Base-by-base conservation (phyloP, 257 asterid species). In the Gardenia jasminoides region DNA sequence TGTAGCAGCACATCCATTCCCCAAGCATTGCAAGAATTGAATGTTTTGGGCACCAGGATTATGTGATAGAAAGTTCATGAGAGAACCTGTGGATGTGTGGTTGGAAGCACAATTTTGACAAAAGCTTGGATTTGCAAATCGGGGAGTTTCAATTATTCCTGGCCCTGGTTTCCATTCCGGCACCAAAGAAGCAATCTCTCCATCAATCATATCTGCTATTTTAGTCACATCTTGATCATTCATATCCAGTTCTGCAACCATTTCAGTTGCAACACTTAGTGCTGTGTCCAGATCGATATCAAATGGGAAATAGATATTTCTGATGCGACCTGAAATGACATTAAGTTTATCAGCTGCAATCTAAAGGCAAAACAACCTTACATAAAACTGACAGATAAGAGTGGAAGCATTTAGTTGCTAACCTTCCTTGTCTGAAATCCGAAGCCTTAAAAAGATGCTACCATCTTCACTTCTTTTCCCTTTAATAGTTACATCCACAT, bases 351-450 rank as follows among this genome's bases (percentile, higher is more conserved):
- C 74, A 80, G 79, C 56, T 66, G 31, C 15, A 74, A 73, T 30
- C 17, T 41, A 65, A 76, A 44, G 64, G 52, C 2, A 74, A 85
- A 36, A 26, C 39, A 22, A 28, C 24, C 3, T 7, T 46, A 24
- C 28, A 13, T 30, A 11, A 43, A 7, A 58, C 30, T 26, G 7
- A 54, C 26, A 75, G 19, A n/a, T n/a, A 52, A 43, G 39, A 7
- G 48, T 5, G 64, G 52, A 28, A 28, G 31, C 2, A 36, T 31
- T 73, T 4, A 15, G 72, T 4, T 67, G 66, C 85, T 62, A 31
- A 88, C 91, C 91, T 84, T 88, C 91, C 58, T 85, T 82, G 80
- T 88, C 91, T 16, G 91, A 81, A 88, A 88, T 85, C 50, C 91
- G 84, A 74, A 88, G 89, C 79, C 91, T 83, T 74, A 88, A 59